A percentile compares a stretch with the other conserved stretches of the same genome.
Conservation (phyloP, 495 filamentous ascomycete species). For the Aspergillus taichungensis region DNA sequence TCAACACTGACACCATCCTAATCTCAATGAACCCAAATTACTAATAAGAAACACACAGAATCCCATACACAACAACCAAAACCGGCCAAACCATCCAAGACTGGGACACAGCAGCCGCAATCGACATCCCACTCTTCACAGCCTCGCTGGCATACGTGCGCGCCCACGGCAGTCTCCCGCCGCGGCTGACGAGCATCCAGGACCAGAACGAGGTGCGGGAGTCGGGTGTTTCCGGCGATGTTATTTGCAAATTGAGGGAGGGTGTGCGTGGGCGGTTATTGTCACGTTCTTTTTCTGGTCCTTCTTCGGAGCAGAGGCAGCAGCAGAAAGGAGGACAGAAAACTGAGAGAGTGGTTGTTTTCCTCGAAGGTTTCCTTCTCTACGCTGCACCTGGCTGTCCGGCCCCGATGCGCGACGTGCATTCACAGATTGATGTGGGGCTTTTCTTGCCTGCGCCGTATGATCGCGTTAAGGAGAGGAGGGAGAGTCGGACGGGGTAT, state of each 20-base stretch:
- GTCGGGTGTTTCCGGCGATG: conserved; percentile 29
- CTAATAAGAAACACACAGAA: conserved; percentile 19
- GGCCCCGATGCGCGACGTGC: conserved; percentile 30
- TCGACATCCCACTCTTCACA: conserved; percentile 58
- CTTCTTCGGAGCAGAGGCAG: not conserved
- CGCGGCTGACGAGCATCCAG: conserved; percentile 59
- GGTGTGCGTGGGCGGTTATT: conserved; percentile 4
- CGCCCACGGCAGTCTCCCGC: conserved; percentile 55
- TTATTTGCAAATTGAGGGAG: conserved; percentile 11
- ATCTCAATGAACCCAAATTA: not conserved
- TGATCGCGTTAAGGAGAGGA: conserved; percentile 49
- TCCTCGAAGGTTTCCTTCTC: conserved; percentile 87
- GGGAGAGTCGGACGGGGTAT: conserved; percentile 73
- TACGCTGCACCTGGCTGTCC: no score
- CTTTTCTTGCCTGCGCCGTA: conserved; percentile 64
- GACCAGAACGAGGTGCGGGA: conserved; percentile 61
- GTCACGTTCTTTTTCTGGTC: no score
- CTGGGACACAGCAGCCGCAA: conserved; percentile 75
- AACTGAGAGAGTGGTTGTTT: conserved; percentile 22
- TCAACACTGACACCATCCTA: not conserved
- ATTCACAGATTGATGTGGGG: conserved; percentile 56
- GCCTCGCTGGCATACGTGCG: conserved; percentile 55
- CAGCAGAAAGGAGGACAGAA: conserved; percentile 17
- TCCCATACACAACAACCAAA: conserved; percentile 40
- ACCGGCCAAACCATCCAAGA: conserved; percentile 52